phyloP scores from a whole-genome alignment of 2,329 filamentous ascomycete genomes.

The Cytospora mali region DNA sequence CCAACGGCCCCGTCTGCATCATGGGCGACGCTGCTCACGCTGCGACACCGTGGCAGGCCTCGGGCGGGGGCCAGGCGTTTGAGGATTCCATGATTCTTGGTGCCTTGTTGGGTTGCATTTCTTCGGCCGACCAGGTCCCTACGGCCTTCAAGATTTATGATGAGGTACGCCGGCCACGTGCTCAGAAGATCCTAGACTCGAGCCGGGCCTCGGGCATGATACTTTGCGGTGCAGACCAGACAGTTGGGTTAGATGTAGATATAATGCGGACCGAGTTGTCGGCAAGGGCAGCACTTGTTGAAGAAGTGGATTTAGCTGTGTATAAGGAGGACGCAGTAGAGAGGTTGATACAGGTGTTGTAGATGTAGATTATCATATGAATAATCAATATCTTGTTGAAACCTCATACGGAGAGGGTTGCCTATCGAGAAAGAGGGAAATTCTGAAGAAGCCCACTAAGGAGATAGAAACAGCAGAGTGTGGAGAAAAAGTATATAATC shows the following conservation, averaged over 20 bases:
- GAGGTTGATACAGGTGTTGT: background rate
- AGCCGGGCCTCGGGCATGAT: conserved; percentile 15
- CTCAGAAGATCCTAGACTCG: conserved; percentile 11
- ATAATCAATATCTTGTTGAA: too few relatives aligned
- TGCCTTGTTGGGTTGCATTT: conserved; percentile 1
- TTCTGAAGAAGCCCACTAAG: too few relatives aligned
- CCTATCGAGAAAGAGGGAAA: too few relatives aligned
- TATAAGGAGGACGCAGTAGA: background rate
- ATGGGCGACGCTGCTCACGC: conserved; percentile 30
- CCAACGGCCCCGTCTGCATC: conserved; percentile 30
- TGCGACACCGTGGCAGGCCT: conserved; percentile 15
- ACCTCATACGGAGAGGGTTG: too few relatives aligned
- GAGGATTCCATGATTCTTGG: conserved; percentile 14
- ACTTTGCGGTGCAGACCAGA: conserved; percentile 1
- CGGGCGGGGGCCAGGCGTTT: conserved; percentile 19
- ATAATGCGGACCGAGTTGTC: background rate
- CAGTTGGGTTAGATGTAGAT: background rate
- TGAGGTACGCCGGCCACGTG: conserved; percentile 9
- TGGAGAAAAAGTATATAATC: too few relatives aligned
- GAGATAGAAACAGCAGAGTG: too few relatives aligned
- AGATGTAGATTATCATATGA: too few relatives aligned
- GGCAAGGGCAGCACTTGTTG: conserved; percentile 1
- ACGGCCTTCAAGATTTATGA: conserved; percentile 5
- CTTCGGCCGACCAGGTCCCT: background rate
- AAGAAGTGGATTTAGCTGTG: background rate